Percentiles rank a stretch among this genome's conserved stretches.
phyloP scores from a whole-genome alignment of 2,329 filamentous ascomycete genomes.

The Mycosphaerella sp. region DNA sequence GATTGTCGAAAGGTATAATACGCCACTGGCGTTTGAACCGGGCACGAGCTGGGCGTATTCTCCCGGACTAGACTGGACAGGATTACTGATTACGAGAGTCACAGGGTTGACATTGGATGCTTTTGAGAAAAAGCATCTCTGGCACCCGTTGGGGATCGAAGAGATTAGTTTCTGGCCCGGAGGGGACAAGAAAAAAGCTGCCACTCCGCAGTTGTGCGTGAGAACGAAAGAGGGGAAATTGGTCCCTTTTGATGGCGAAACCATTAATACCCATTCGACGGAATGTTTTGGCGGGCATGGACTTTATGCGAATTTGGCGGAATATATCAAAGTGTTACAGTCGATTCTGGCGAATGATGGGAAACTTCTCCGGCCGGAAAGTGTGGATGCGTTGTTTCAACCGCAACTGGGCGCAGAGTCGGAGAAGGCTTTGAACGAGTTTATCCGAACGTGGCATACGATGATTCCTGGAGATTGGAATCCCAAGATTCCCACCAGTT shows the following conservation, averaged over 20 bases:
- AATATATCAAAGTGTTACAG: conserved; percentile 43
- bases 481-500: conserved; percentile 29
- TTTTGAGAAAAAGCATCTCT: conserved; percentile 43
- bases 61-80: conserved; percentile 48
- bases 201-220: conserved; percentile 21
- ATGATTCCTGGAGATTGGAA: conserved; percentile 35
- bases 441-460: conserved; percentile 28
- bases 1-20: conserved; percentile 41
- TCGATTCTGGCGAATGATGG: conserved; percentile 48
- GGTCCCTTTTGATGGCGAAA: conserved; percentile 13
- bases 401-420: conserved; percentile 39
- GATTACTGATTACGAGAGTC: conserved; percentile 46
- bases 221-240: conserved; percentile 23
- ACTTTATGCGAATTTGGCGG: conserved; percentile 30
- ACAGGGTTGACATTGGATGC: conserved; percentile 42
- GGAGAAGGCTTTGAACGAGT: conserved; percentile 26
- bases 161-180: conserved; percentile 31
- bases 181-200: conserved; percentile 13
- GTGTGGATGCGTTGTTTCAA: conserved; percentile 43
- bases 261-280: conserved; percentile 25
- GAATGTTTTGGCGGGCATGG: conserved; percentile 35
- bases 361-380: conserved; percentile 41
- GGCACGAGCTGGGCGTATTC: conserved; percentile 50
- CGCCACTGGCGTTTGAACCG: conserved; percentile 48
- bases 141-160: conserved; percentile 40